Evolutionary conservation across 208 protist species (phyloP).

Genomic region (Borovskyia barvae): DNA sequence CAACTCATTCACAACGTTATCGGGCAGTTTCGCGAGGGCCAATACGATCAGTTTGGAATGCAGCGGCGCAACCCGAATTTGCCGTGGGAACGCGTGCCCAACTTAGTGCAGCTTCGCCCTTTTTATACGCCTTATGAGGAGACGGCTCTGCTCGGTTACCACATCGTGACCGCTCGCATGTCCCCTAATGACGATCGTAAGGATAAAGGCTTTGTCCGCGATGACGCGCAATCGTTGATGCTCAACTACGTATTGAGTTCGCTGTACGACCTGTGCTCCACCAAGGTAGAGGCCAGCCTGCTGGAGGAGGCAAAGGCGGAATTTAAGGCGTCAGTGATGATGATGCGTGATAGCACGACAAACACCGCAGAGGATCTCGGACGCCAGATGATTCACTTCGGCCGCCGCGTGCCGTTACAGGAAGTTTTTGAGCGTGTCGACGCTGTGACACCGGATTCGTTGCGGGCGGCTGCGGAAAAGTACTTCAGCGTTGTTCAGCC

Average conservation of each 20-base stretch:
- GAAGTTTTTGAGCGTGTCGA: constrained; percentile 94
- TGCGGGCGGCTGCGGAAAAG: constrained; percentile 73
- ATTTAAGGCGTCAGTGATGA: constrained; percentile 91
- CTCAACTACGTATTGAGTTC: constrained; percentile 70
- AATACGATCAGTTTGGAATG: constrained; percentile 64
- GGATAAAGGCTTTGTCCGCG: constrained; percentile 30
- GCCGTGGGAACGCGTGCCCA: constrained; percentile 60
- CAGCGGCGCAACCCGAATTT: constrained; percentile 73
- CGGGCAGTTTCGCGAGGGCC: constrained; percentile 89
- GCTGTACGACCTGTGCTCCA: constrained; percentile 65
- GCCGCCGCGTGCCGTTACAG: constrained; percentile 77
- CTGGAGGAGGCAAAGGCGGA: constrained; percentile 93
- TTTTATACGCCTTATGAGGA: constrained; percentile 93
- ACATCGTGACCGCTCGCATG: constrained; percentile 72
- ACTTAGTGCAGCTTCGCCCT: constrained; percentile 74
- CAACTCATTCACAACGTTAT: constrained; percentile 94
- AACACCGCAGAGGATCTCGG: constrained; percentile 96
- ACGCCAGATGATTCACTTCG: constrained; percentile 95
- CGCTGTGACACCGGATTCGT: constrained; percentile 80
- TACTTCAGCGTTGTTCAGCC: constrained; percentile 60
- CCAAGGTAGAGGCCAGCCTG: constrained; percentile 62
- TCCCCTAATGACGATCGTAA: constrained; percentile 19
- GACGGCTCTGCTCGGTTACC: constrained; percentile 87
- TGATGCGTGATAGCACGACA: constrained; percentile 95
- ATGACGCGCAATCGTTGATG: constrained; percentile 70